These are phyloP conservation scores for Takashimella tepidaria DNA, from an alignment of 1,284 basidiomycete species.

Conservation along the genomic window DNA sequence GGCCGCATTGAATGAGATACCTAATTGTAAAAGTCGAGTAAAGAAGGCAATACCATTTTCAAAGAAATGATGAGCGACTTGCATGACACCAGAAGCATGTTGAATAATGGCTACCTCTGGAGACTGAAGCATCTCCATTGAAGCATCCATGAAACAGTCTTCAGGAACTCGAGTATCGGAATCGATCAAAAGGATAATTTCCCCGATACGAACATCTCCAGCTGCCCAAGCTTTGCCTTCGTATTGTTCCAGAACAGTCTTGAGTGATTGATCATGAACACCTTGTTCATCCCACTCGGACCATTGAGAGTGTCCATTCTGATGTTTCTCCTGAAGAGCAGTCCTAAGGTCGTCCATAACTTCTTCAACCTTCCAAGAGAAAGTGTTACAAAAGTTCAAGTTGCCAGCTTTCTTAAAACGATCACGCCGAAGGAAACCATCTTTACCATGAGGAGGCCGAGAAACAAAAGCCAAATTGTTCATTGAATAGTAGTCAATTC, in stretches of 20 bases:
- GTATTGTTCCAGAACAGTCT: constrained; percentile 6
- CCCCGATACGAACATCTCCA: constrained; percentile 51
- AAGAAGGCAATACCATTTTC: constrained; percentile 77
- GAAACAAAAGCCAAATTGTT: constrained; percentile 66
- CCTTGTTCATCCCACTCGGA: constrained; percentile 13
- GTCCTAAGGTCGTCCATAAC: constrained; percentile 26
- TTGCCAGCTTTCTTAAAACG: constrained; percentile 81
- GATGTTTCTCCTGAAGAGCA: neutral
- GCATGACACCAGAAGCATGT: constrained; percentile 50
- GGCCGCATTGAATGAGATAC: constrained; percentile 58
- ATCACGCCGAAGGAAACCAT: constrained; percentile 67
- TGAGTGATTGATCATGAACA: constrained; percentile 11
- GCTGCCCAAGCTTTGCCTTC: constrained; percentile 12
- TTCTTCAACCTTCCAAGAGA: constrained; percentile 65
- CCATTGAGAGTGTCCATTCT: constrained; percentile 8
- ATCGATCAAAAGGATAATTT: constrained; percentile 64
- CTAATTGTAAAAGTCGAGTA: constrained; percentile 62
- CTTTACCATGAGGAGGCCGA: constrained; percentile 59
- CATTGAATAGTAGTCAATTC: constrained; percentile 11
- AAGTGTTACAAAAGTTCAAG: constrained; percentile 71
- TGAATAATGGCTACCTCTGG: constrained; percentile 68
- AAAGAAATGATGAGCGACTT: constrained; percentile 73
- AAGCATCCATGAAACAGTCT: constrained; percentile 75
- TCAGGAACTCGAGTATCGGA: constrained; percentile 73
- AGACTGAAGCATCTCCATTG: constrained; percentile 65